Base-by-base conservation (phyloP, 192 early-diverging fungal species). In the Coemansia interrupta region DNA sequence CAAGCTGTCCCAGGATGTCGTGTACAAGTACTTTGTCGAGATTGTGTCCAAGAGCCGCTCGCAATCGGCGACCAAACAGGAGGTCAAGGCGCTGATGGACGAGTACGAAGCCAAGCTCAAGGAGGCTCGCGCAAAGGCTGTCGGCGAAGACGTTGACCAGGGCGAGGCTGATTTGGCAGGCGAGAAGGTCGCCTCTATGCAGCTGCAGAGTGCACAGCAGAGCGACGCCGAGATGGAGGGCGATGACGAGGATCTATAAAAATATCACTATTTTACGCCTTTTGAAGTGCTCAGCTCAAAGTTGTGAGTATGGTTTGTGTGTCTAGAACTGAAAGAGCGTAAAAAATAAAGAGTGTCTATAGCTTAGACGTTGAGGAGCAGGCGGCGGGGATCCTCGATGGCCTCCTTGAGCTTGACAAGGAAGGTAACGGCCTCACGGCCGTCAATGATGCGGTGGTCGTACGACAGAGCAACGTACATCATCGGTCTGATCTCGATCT, bases 381-480 rank as follows among this genome's bases (percentile, higher is more conserved):
- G 65, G 61, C 95, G 84, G 40, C 86, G 81, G 45, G 97, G 97
- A 70, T 99, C 96, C 83, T 99, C 96, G 53, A 99, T 86, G 59
- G 83, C 79, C 82, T 99, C 91, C 84, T 99, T 99, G 54, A 99
- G 39, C 75, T 92, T 95, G 65, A 96, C 92, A 46, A 99, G 83
- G 90, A 99, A 99, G 29, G 94, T 95, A 20, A 93, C 92, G 22
- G 96, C 96, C 83, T 99, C 96, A 80, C 96, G 92, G 41, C 93
- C 96, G 68, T 99, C 96, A 81, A 99, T 93, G 63, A 99, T 78
- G 58, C 96, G 90, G 84, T 99, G 96, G 71, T 99, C 96, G 64
- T 99, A 99, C 29, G 96, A 96, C 56, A 99, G 82, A 29, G 95
- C 95, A 68, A 99, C 75, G 74, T 97, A 97, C 96, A 99, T 99